Evolutionary conservation across 2,329 filamentous ascomycete genomes (phyloP).

Genomic region (Rachicladosporium sp.): DNA sequence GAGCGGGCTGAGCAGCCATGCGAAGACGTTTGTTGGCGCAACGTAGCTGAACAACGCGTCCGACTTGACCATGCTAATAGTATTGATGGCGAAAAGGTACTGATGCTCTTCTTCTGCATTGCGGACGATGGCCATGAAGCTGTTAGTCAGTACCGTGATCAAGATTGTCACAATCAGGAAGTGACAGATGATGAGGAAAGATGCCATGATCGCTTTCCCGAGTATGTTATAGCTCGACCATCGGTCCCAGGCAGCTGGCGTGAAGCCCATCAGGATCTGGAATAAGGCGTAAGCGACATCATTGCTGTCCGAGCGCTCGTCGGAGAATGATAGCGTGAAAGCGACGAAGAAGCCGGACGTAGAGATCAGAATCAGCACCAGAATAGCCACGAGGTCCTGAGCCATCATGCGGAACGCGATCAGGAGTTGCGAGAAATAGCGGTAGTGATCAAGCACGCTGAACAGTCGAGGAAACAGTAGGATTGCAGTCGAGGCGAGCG

Average conservation of each 20-base stretch:
- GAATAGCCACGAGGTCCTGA: constrained; percentile 72
- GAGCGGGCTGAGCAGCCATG: constrained; percentile 76
- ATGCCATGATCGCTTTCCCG: constrained; percentile 60
- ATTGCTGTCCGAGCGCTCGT: constrained; percentile 54
- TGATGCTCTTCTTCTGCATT: constrained; percentile 88
- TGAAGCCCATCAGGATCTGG: constrained; percentile 91
- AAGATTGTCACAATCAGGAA: constrained; percentile 90
- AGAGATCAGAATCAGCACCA: constrained; percentile 70
- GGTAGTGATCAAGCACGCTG: constrained; percentile 85
- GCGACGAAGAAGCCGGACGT: constrained; percentile 95
- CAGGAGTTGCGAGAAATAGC: constrained; percentile 87
- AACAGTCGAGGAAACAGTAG: constrained; percentile 83
- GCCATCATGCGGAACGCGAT: constrained; percentile 94
- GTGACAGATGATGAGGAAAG: constrained; percentile 90
- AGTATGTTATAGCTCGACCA: constrained; percentile 74
- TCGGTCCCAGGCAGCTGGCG: constrained; percentile 82
- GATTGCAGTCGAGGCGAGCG: constrained; percentile 83
- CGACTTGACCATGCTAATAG: constrained; percentile 97
- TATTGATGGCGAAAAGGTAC: constrained; percentile 91
- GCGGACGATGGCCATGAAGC: constrained; percentile 86
- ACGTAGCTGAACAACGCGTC: constrained; percentile 91
- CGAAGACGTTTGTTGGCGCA: constrained; percentile 80
- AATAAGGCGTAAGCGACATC: constrained; percentile 84
- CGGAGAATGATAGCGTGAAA: constrained; percentile 68
- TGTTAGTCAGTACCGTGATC: constrained; percentile 91